Base-by-base conservation (phyloP, 2,329 filamentous ascomycete genomes). In the Coniella lustricola region DNA sequence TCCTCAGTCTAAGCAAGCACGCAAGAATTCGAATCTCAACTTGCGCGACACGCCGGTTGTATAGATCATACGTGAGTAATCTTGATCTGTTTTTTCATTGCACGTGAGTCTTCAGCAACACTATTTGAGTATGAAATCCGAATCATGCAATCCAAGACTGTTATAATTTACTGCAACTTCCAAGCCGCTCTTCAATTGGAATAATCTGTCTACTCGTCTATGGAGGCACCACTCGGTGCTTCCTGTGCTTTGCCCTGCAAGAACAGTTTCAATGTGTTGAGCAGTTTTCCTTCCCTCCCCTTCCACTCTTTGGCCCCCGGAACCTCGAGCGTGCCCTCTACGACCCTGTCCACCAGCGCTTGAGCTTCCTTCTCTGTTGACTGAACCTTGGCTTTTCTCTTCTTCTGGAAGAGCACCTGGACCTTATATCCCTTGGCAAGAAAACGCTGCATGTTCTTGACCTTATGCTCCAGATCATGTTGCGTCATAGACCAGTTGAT, bases 401-500 rank as follows among this genome's bases (percentile, higher is more conserved):
- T 78, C 50, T 62, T 64, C n/a, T 81, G 79, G 42, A 96, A 59
- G 46, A 84, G 59, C 10, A 96, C 61, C 62, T 93, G 84, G 17
- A 96, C 88, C 61, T 75, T 81, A 62, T 78, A 76, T 1, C 90
- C 90, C 64, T 88, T 87, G 8, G 64, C 69, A 61, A 96, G 62
- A 62, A 95, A 95, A 46, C 69, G 73, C 53, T 67, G 67, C 59
- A 91, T 64, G 67, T 81, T 79, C 59, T 77, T 77, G 64, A 93
- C 63, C 61, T 84, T 79, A 63, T 87, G 83, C n/a, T 68, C 68
- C 45, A 95, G 64, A 69, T 96, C 90, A 61, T 91, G 78, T 12
- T 66, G 61, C 52, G 82, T 82, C 59, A 95, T 94, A 31, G 84
- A 82, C 90, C 90, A 97, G 64, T 89, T 91, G 58, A 97, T 58